These are phyloP conservation scores for Biscogniauxia sp. DNA, from an alignment of 2,329 filamentous ascomycete genomes.

Conservation along the genomic window DNA sequence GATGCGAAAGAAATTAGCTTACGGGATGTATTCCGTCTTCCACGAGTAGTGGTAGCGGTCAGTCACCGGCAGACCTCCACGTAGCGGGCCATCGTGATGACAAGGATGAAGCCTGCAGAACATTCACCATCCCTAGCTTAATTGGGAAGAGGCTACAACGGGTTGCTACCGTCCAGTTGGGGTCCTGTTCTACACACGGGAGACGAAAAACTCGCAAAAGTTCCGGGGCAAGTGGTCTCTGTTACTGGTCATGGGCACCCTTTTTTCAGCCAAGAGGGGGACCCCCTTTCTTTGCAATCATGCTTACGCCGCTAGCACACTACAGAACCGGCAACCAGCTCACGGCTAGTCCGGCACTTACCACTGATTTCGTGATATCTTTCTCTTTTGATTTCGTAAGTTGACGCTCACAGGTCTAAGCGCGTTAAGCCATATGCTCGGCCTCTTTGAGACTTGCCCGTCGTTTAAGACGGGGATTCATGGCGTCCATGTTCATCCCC, in stretches of 20 bases:
- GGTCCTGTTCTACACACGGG: not conserved
- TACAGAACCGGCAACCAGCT: not conserved
- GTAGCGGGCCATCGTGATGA: constrained; percentile 23
- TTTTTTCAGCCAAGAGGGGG: not conserved
- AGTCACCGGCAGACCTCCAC: constrained; percentile 20
- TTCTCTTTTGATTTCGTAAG: not conserved
- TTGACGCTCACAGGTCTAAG: not conserved
- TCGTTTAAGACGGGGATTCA: not conserved
- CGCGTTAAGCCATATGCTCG: not conserved
- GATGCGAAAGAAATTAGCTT: constrained; percentile 22
- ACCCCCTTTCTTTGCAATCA: not conserved
- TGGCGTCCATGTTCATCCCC: not conserved
- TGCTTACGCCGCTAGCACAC: not conserved
- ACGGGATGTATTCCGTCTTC: constrained; percentile 20
- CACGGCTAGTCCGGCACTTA: not conserved
- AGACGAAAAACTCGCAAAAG: not conserved
- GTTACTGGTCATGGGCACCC: not conserved
- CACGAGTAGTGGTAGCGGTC: constrained; percentile 17
- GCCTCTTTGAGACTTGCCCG: not conserved
- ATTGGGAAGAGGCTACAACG: constrained; percentile 6
- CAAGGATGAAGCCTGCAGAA: constrained; percentile 17
- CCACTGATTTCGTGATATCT: not conserved
- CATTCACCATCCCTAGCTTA: not conserved
- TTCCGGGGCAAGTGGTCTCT: not conserved
- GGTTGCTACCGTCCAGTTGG: not conserved